Evolutionary conservation across 2,329 filamentous ascomycete genomes (phyloP), one percentile per base, ranked within the genome.

Genomic region (Aspergillus viridinutans): DNA sequence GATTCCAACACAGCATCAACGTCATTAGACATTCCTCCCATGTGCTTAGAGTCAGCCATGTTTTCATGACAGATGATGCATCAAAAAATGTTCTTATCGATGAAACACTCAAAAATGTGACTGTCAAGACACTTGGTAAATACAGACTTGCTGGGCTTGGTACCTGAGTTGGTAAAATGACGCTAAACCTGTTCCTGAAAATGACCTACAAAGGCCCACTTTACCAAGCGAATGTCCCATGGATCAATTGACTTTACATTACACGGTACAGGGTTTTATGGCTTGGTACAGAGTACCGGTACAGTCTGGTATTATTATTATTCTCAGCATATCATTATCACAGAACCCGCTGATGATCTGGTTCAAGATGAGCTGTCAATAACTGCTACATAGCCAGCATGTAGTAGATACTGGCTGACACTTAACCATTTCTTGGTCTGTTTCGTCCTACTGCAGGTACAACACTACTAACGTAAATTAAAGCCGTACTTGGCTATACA

Each of bases 181-280:
- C 67, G 60, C 67, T 69, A 69, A 53, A 38, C 67, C 68, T 69
- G 68, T 70, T 70, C 68, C 68, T 70, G 67, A 61, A 25, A 49
- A 25, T 47, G 56, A 54, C 51, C 62, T 64, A 64, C 58, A 10
- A 8, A 3, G 45, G 50, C 53, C 58, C 61, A 54, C 57, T 58
- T 57, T 62, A 55, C 32, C n/a, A 14, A 7, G 9, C 43, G 14
- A 23, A 26, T 47, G 43, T 14, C 43, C 43, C 43, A 47, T 12
- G 40, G 20, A 43, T 20, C n/a, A 43, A 2, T 20, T 4, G 8
- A 21, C 8, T 20, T n/a, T 47, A 23, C 10, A 14, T 25, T 47
- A 10, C 43, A 25, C 4, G n/a, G 32, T 38, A 38, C 14, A 38
- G 14, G 14, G 1, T 17, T 35, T 38, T 17, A 38, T 17, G 32